These are phyloP conservation scores for Phytophthora aleatoria DNA, from an alignment of 352 stramenopile genomes.

Conservation along the genomic window DNA sequence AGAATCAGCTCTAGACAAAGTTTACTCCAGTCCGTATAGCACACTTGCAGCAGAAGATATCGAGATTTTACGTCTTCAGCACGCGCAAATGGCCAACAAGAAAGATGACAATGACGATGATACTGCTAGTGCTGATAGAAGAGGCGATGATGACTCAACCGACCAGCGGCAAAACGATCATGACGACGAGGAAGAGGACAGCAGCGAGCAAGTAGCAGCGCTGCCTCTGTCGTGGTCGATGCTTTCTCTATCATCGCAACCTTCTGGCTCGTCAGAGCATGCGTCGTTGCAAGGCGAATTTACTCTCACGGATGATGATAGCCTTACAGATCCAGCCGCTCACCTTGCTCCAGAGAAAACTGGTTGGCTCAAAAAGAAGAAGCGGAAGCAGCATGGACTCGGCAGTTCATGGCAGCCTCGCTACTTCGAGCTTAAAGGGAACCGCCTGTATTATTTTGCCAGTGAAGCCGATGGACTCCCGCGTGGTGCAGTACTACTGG, in stretches of 20 bases:
- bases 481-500: slow-evolving; percentile 68
- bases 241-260: slow-evolving; percentile 62
- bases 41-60: slow-evolving; percentile 33
- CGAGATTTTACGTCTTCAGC: slow-evolving; percentile 24
- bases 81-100: slow-evolving; percentile 23
- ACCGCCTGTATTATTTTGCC: slow-evolving; percentile 80
- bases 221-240: slow-evolving; percentile 65
- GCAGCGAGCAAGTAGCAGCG: slow-evolving; percentile 38
- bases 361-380: slow-evolving; percentile 84
- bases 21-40: slow-evolving; percentile 26
- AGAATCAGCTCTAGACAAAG: slow-evolving; percentile 5
- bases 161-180: slow-evolving; percentile 19
- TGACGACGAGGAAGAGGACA: slow-evolving; percentile 35
- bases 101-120: slow-evolving; percentile 3
- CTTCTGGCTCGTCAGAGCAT: slow-evolving; percentile 36
- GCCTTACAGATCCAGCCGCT: slow-evolving; percentile 15
- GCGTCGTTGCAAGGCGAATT: slow-evolving; percentile 32
- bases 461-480: slow-evolving; percentile 76
- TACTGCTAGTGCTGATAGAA: slow-evolving; percentile 1
- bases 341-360: slow-evolving; percentile 60
- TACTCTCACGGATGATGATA: slow-evolving; percentile 23
- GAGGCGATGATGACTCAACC: slow-evolving; percentile 15
- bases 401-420: slow-evolving; percentile 72
- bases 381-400: slow-evolving; percentile 75
- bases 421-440: slow-evolving; percentile 86